Conservation (phyloP, 371 early-diverging fungal genomes). For the Mortierella sp. region DNA sequence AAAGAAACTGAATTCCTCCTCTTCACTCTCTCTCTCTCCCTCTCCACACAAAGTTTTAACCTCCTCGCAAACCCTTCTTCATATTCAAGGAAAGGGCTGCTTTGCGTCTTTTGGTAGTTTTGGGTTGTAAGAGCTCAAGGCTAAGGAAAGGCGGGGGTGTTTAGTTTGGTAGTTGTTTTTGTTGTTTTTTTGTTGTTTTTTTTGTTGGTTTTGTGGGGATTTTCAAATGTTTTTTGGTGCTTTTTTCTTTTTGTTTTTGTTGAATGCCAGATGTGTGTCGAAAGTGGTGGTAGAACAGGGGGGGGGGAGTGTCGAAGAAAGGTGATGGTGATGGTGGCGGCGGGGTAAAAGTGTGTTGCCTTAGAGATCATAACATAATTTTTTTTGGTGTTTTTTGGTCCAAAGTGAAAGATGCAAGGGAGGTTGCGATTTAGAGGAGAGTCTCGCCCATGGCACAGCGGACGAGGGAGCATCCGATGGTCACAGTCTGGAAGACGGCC, state of each 20-base stretch:
- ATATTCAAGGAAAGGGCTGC: conserved; percentile 43
- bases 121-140: conserved; percentile 15
- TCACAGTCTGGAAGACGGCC: conserved; percentile 85
- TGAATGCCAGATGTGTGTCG: background rate
- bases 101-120: conserved; percentile 41
- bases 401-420: conserved; percentile 24
- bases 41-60: conserved; percentile 19
- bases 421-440: conserved; percentile 55
- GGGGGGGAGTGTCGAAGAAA: background rate
- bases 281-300: background rate
- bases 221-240: conserved; percentile 24
- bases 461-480: conserved; percentile 88
- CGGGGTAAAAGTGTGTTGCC: conserved; percentile 10
- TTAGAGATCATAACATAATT: conserved; percentile 11
- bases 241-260: conserved; percentile 29
- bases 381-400: conserved; percentile 15
- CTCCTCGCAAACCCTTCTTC: conserved; percentile 48
- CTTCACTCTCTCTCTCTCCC: background rate
- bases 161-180: background rate
- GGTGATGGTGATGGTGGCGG: background rate
- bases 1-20: background rate
- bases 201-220: conserved; percentile 14
- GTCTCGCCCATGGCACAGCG: conserved; percentile 87
- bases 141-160: conserved; percentile 28
- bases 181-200: conserved; percentile 14